These are phyloP conservation scores for Stereocaulon alpinum DNA, from an alignment of 495 filamentous ascomycete genomes.

Conservation along the genomic window DNA sequence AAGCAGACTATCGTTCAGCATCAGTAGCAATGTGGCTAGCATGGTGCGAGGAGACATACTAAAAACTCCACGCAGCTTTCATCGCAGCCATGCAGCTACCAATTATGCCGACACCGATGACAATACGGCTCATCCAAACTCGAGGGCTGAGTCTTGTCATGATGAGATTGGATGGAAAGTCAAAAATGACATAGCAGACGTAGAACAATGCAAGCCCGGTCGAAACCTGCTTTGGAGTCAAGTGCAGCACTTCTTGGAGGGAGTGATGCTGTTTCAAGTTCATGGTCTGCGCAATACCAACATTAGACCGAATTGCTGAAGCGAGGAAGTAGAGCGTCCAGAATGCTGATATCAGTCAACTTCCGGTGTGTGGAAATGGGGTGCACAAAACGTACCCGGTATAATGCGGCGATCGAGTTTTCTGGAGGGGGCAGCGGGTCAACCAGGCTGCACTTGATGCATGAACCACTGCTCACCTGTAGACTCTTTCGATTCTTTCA, in stretches of 20 bases:
- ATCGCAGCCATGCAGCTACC: constrained; percentile 75
- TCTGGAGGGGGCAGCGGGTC: constrained; percentile 19
- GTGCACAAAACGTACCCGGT: constrained; percentile 38
- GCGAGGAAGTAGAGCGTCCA: constrained; percentile 91
- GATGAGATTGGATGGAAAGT: constrained; percentile 79
- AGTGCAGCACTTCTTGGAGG: constrained; percentile 51
- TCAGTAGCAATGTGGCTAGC: constrained; percentile 2
- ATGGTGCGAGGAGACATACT: constrained; percentile 39
- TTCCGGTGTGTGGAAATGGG: not conserved
- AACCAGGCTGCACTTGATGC: not conserved
- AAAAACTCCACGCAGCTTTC: constrained; percentile 73
- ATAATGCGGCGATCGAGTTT: constrained; percentile 81
- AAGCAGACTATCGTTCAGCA: constrained; percentile 44
- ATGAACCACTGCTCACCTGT: constrained; percentile 37
- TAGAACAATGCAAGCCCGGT: constrained; percentile 81
- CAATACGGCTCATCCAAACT: constrained; percentile 89
- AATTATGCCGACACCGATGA: constrained; percentile 75
- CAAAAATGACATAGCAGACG: constrained; percentile 81
- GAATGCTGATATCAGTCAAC: constrained; percentile 46
- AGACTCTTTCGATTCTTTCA: constrained; percentile 51
- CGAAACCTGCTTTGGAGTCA: constrained; percentile 65
- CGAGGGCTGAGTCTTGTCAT: constrained; percentile 79
- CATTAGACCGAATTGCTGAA: constrained; percentile 84
- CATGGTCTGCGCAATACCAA: constrained; percentile 87
- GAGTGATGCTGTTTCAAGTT: constrained; percentile 58